These are phyloP conservation scores for Ailanthus altissimus DNA, from an alignment of 345 rosid species.

Conservation along the genomic window DNA sequence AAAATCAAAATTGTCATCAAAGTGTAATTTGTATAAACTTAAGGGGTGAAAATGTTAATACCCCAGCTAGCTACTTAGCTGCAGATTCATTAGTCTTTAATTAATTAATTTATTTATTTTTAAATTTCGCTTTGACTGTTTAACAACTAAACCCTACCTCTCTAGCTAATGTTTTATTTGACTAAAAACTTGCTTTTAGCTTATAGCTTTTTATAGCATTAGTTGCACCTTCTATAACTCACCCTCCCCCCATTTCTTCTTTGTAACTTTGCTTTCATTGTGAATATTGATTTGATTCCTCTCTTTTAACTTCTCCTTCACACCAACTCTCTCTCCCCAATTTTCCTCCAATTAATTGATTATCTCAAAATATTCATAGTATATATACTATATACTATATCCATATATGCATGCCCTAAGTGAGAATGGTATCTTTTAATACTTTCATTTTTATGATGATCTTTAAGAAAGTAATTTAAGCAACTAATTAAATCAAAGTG, in stretches of 20 bases:
- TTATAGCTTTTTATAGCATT: slow-evolving; percentile 5
- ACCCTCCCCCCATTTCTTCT: neutral
- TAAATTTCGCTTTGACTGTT: too few species aligned
- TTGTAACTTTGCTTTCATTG: neutral
- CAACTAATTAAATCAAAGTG: neutral
- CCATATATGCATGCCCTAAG: too few species aligned
- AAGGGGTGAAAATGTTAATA: too few species aligned
- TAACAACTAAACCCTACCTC: too few species aligned
- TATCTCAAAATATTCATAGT: neutral
- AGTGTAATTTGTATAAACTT: too few species aligned
- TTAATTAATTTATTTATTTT: too few species aligned
- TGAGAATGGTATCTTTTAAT: neutral
- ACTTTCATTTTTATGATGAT: neutral
- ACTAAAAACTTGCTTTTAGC: neutral
- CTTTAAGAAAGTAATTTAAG: neutral
- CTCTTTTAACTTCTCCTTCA: neutral
- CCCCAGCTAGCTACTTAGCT: too few species aligned
- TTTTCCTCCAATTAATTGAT: neutral
- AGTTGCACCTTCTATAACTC: slow-evolving; percentile 10
- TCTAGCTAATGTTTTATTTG: neutral
- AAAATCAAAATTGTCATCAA: too few species aligned
- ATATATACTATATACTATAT: too few species aligned
- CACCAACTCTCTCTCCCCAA: neutral
- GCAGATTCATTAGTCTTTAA: neutral
- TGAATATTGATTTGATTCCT: neutral